Conservation (phyloP, 345 rosid genomes). For the Camelina hispida region DNA sequence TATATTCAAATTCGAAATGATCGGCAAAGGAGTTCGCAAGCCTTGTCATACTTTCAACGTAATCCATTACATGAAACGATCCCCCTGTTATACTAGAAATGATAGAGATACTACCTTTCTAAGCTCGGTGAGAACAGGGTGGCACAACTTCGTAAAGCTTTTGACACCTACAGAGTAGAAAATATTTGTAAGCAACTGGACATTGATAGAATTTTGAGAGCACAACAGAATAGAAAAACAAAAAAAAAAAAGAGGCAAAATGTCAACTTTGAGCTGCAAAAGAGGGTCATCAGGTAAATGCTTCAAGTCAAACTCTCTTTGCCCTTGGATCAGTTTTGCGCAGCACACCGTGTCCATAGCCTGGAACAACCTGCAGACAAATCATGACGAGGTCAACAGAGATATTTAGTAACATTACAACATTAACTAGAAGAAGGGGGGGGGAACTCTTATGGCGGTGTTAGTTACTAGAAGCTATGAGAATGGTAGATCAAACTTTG, state of each 20-base stretch:
- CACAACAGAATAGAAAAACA: background rate
- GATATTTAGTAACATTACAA: background rate
- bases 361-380: constrained; percentile 88
- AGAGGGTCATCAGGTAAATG: constrained; percentile 95
- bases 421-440: constrained; percentile 5
- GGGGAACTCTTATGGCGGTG: background rate
- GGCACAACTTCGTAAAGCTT: constrained; percentile 97
- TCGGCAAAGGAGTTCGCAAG: background rate
- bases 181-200: constrained; percentile 34
- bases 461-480: background rate
- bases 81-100: constrained; percentile 1
- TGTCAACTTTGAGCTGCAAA: too few relatives aligned
- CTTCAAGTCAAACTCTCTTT: constrained; percentile 97
- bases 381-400: constrained; percentile 3
- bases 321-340: constrained; percentile 98
- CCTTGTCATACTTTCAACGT: constrained; percentile 4
- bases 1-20: background rate
- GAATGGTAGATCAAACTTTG: background rate
- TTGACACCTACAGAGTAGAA: constrained; percentile 70
- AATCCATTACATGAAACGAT: constrained; percentile 4
- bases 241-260: constrained; percentile 37
- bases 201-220: constrained; percentile 5
- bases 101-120: constrained; percentile 64
- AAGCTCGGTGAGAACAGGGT: constrained; percentile 79
- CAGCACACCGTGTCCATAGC: constrained; percentile 96